A percentile compares a stretch with the other conserved stretches of the same genome.
Evolutionary conservation across 257 asterid species (phyloP).

Genomic region (Lycium ferocissimum): DNA sequence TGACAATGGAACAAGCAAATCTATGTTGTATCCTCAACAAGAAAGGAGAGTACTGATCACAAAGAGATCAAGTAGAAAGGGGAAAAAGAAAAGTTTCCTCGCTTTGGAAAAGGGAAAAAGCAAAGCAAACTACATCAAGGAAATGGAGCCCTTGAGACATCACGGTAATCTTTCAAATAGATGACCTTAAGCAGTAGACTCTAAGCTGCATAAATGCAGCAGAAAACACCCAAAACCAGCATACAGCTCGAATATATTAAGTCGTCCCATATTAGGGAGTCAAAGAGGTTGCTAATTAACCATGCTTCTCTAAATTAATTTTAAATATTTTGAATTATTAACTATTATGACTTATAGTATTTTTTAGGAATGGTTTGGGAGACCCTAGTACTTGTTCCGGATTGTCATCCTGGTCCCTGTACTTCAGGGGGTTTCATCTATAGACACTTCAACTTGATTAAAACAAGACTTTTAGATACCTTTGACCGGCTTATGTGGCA

Average conservation of each 20-base stretch:
- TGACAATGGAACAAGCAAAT: slow-evolving; percentile 16
- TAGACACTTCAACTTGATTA: no score
- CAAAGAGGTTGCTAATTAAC: not conserved
- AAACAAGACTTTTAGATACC: no score
- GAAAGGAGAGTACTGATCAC: not conserved
- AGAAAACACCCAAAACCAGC: slow-evolving; percentile 18
- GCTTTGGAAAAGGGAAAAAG: slow-evolving; percentile 1
- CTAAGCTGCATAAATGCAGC: slow-evolving; percentile 11
- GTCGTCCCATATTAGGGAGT: slow-evolving; percentile 10
- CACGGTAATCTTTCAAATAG: not conserved
- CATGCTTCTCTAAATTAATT: not conserved
- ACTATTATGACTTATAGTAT: not conserved
- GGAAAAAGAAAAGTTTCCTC: not conserved
- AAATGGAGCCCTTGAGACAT: not conserved
- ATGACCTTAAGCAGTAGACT: slow-evolving; percentile 5
- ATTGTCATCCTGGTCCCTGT: no score
- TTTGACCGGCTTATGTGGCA: no score
- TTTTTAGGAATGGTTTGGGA: no score
- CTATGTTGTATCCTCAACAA: not conserved
- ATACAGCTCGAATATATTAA: not conserved
- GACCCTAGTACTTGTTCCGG: no score
- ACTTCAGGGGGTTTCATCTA: no score
- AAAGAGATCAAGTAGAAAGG: not conserved
- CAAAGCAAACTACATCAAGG: slow-evolving; percentile 9
- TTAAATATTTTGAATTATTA: not conserved